Base-by-base conservation (phyloP, 176 grass and related monocot genomes). In the Typha latifolia region DNA sequence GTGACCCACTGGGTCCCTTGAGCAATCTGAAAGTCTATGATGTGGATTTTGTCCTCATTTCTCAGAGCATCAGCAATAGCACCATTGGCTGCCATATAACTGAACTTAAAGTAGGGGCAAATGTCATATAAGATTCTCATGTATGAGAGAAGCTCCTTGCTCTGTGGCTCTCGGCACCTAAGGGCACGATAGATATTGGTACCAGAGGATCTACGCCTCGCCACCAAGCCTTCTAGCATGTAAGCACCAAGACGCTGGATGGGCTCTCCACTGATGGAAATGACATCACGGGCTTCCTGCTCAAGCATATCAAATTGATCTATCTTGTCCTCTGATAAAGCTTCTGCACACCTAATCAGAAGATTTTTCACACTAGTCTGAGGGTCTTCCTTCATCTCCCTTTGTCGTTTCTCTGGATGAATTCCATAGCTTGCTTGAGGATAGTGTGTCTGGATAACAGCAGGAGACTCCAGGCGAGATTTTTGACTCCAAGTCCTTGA, bases 1-100 rank as follows among this genome's bases (percentile, higher is more conserved):
- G 93, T 97, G 72, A 97, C 72, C 93, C 93, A 97, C 68, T 97
- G 93, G 64, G 93, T 92, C 32, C 93, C 93, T 87, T 97, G 93
- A 80, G 89, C 85, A 80, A 97, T 97, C 71, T 97, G 93, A 50
- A 97, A 97, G 87, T 97, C 93, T 70, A 97, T 84, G 72, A 97
- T 92, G 72, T 97, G 89, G 64, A 97, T 97, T 19, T 57, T 86
- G 83, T 92, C 81, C 70, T 97, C 93, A 31, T 53, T 79, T 78
- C 84, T 77, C 59, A 97, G 69, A 69, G 89, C 88, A 34, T 97
- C 89, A 15, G 93, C 93, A 75, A 97, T 97, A 3, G 93, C 93
- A 12, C 93, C 93, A 56, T 97, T 97, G 64, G 93, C 89, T 49
- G 93, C 93, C 93, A 97, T 97, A 57, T 90, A 97, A 12, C 93